phyloP scores from a whole-genome alignment of 2,329 filamentous ascomycete species.

The Aspergillus uvarum region DNA sequence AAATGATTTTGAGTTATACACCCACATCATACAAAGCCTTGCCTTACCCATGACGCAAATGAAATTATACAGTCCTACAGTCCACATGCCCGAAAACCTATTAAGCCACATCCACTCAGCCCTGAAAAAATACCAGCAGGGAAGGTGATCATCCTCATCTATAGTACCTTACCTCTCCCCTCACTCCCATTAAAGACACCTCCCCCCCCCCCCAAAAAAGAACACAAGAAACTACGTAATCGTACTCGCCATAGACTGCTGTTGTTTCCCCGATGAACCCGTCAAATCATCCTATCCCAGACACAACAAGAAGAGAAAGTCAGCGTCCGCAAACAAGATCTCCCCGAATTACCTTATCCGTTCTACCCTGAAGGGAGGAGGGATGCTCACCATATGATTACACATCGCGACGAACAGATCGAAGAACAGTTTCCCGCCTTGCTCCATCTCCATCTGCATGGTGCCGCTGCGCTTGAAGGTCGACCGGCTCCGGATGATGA shows the following conservation, averaged over 20 bases:
- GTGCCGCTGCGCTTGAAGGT: constrained; percentile 93
- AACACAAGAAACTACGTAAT: neutral
- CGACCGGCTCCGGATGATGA: constrained; percentile 82
- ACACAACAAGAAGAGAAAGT: neutral
- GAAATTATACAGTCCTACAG: too few species aligned
- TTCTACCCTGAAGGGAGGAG: constrained; percentile 10
- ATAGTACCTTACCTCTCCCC: too few species aligned
- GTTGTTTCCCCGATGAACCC: neutral
- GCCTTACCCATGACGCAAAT: too few species aligned
- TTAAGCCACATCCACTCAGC: too few species aligned
- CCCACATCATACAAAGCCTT: too few species aligned
- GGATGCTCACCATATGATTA: constrained; percentile 75
- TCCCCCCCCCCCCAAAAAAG: too few species aligned
- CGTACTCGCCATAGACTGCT: neutral
- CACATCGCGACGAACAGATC: constrained; percentile 90
- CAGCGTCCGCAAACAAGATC: too few species aligned
- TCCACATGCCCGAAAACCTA: too few species aligned
- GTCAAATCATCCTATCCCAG: constrained; percentile 12
- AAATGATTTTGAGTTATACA: too few species aligned
- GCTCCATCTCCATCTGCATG: constrained; percentile 93
- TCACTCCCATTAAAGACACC: too few species aligned
- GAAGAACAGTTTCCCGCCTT: constrained; percentile 84
- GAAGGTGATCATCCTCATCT: too few species aligned
- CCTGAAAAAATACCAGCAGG: too few species aligned
- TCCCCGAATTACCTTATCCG: neutral